Conservation (phyloP, 2,329 filamentous ascomycete species). For the Fonsecaea pugnacius region DNA sequence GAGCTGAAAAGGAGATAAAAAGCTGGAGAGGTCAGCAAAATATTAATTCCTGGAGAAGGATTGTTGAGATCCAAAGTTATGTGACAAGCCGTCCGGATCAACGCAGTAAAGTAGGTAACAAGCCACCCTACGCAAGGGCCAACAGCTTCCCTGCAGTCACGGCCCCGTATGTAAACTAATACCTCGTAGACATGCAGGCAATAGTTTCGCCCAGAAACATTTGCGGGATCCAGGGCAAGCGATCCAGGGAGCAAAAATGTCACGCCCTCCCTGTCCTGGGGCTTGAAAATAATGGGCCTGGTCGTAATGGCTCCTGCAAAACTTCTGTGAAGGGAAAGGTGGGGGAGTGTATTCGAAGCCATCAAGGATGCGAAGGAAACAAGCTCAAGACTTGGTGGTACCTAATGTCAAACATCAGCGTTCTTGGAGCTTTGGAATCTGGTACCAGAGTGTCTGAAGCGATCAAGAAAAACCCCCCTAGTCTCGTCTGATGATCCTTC, state of each 20-base stretch:
- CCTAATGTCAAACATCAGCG: constrained; percentile 19
- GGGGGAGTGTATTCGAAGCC: constrained; percentile 1
- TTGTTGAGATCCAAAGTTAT: constrained; percentile 15
- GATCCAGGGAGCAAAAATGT: not conserved
- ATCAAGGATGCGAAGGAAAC: constrained; percentile 6
- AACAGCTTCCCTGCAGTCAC: not conserved
- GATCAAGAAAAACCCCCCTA: not conserved
- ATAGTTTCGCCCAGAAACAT: constrained; percentile 10
- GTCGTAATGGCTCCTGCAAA: not conserved
- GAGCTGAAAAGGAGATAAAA: not conserved
- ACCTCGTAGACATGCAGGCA: not conserved
- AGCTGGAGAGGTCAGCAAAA: constrained; percentile 28
- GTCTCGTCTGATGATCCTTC: constrained; percentile 9
- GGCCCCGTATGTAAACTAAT: not conserved
- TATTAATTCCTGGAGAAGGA: constrained; percentile 22
- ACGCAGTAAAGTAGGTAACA: constrained; percentile 21
- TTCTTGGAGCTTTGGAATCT: constrained; percentile 13
- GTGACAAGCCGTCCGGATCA: constrained; percentile 19
- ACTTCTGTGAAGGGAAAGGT: constrained; percentile 3
- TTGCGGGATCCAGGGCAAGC: not conserved
- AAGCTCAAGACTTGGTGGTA: constrained; percentile 10
- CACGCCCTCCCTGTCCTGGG: constrained; percentile 5
- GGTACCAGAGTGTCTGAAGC: not conserved
- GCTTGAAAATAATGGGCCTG: not conserved
- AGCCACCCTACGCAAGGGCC: constrained; percentile 11